Percentiles rank a stretch among this genome's conserved stretches.
These are phyloP conservation scores for Chaetomiaceae sp. DNA, from an alignment of 2,329 filamentous ascomycete species.

Conservation along the genomic window DNA sequence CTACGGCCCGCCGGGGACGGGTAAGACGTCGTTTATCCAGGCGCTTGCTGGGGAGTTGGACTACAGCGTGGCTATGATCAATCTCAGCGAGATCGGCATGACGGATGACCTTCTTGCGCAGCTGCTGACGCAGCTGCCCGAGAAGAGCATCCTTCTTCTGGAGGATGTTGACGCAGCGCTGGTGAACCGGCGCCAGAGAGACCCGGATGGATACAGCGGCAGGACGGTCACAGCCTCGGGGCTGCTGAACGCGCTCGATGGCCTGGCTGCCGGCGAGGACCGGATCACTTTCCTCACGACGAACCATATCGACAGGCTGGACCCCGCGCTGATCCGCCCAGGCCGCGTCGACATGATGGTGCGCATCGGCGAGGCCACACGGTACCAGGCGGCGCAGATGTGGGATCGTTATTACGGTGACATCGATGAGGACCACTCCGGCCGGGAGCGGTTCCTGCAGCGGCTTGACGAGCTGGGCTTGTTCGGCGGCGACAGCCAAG, in stretches of 20 bases:
- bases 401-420: constrained; percentile 96
- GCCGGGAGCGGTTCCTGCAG: constrained; percentile 64
- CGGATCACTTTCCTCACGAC: constrained; percentile 91
- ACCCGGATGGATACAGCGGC: constrained; percentile 77
- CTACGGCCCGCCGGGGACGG: constrained; percentile 84
- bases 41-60: constrained; percentile 88
- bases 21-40: constrained; percentile 95
- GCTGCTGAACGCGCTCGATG: constrained; percentile 78
- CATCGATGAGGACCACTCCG: constrained; percentile 59
- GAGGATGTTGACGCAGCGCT: constrained; percentile 94
- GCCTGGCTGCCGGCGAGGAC: constrained; percentile 91
- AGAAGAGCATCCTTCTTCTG: constrained; percentile 73
- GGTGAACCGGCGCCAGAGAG: constrained; percentile 69
- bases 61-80: constrained; percentile 88
- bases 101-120: constrained; percentile 86
- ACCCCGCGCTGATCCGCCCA: constrained; percentile 83
- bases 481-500: constrained; percentile 50
- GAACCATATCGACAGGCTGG: constrained; percentile 85
- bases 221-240: constrained; percentile 93
- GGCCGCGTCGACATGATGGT: constrained; percentile 93
- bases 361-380: constrained; percentile 79
- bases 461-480: constrained; percentile 66
- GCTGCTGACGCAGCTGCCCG: constrained; percentile 78
- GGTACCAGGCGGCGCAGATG: constrained; percentile 77
- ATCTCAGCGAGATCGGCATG: constrained; percentile 82